Conservation (phyloP, 2,329 filamentous ascomycete species). For the Cadophora sp. region DNA sequence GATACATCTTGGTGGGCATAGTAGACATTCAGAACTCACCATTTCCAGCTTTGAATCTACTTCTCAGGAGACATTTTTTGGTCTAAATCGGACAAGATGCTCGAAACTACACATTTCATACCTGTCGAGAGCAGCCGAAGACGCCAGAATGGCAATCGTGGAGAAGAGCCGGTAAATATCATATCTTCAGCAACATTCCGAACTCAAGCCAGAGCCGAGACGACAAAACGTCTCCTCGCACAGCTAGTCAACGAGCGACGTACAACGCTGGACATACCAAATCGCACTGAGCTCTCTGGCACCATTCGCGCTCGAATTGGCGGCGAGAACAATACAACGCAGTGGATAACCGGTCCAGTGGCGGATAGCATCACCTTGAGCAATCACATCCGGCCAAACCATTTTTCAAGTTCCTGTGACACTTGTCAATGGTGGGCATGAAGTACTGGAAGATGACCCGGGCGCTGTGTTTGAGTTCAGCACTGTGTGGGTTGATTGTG, state of each 20-base stretch:
- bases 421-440: not conserved
- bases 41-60: too few species aligned
- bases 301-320: not conserved
- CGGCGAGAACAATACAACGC: not conserved
- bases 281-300: not conserved
- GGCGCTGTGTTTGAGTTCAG: not conserved
- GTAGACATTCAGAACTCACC: too few species aligned
- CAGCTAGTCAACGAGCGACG: not conserved
- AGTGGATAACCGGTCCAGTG: not conserved
- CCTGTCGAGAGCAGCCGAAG: too few species aligned
- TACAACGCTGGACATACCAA: not conserved
- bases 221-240: not conserved
- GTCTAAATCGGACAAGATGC: too few species aligned
- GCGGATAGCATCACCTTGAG: not conserved
- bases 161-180: not conserved
- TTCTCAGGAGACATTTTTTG: too few species aligned
- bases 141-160: not conserved
- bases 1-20: too few species aligned
- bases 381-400: not conserved
- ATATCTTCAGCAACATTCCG: not conserved
- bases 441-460: not conserved
- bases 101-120: too few species aligned
- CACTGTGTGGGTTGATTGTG: not conserved
- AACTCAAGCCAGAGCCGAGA: not conserved
- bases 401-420: not conserved